Percentiles rank a stretch among this genome's conserved stretches.
These are phyloP conservation scores for Solanum megistacrolobum DNA, from an alignment of 257 asterid genomes.

Conservation along the genomic window DNA sequence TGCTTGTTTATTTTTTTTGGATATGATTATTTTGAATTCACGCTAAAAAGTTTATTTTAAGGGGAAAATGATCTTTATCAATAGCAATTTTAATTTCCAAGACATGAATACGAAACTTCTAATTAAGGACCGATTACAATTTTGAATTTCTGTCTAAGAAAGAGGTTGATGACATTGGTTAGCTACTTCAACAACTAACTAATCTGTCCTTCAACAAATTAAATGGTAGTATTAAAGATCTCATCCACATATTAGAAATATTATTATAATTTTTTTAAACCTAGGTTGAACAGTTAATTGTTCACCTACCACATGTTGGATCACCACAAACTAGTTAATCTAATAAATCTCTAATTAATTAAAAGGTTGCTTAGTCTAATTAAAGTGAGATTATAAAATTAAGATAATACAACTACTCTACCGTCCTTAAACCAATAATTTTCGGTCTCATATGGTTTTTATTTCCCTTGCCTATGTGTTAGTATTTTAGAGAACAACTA, in stretches of 20 bases:
- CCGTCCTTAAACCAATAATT: background rate
- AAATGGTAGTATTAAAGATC: background rate
- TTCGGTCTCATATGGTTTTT: background rate
- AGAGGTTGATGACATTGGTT: background rate
- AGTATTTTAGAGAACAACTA: background rate
- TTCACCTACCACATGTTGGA: background rate
- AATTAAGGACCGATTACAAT: no score
- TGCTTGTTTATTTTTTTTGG: rapidly evolving
- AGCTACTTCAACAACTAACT: background rate
- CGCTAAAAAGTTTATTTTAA: background rate
- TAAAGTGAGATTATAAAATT: background rate
- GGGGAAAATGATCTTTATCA: rapidly evolving
- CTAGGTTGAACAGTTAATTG: background rate
- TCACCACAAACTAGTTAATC: background rate
- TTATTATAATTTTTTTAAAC: background rate
- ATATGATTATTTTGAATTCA: background rate
- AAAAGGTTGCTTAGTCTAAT: background rate
- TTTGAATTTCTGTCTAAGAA: no score
- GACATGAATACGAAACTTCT: no score
- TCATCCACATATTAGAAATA: background rate
- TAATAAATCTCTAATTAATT: background rate
- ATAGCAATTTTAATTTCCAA: background rate
- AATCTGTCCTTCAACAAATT: background rate
- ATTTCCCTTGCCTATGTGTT: background rate
- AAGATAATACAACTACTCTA: background rate